phyloP scores from a whole-genome alignment of 1,139 yeast species.

The Pichia kudriavzevii region DNA sequence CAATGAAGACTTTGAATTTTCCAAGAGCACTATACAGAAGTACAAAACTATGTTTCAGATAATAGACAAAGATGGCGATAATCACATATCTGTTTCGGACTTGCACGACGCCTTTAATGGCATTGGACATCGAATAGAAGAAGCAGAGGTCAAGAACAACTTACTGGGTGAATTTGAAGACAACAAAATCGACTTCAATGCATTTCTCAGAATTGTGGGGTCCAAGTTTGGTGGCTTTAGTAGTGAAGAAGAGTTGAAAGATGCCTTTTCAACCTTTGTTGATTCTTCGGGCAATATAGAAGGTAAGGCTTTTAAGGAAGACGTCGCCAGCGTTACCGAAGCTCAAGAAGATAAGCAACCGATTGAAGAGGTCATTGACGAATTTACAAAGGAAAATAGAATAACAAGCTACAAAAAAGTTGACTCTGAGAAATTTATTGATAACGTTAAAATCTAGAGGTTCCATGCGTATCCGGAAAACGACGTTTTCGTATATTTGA shows the following conservation, averaged over 20 bases:
- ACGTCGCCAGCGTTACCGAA: slow-evolving; percentile 39
- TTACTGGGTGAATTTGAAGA: slow-evolving; percentile 37
- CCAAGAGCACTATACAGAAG: slow-evolving; percentile 22
- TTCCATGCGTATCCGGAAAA: too few relatives aligned
- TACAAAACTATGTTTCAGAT: slow-evolving; percentile 36
- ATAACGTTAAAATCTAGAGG: slow-evolving; percentile 32
- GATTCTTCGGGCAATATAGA: slow-evolving; percentile 38
- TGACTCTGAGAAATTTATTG: slow-evolving; percentile 53
- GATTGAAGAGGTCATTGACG: slow-evolving; percentile 30
- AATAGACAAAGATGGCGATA: slow-evolving; percentile 83
- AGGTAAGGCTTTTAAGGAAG: slow-evolving; percentile 42
- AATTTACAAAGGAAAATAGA: slow-evolving; percentile 48
- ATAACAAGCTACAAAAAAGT: slow-evolving; percentile 51
- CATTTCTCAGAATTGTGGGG: slow-evolving; percentile 64
- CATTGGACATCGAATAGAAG: slow-evolving; percentile 6
- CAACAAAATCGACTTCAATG: slow-evolving; percentile 56
- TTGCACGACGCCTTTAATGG: slow-evolving; percentile 38
- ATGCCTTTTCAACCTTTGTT: slow-evolving; percentile 56
- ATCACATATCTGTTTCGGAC: slow-evolving; percentile 53
- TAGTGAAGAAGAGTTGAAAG: slow-evolving; percentile 48
- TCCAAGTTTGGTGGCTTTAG: slow-evolving; percentile 50
- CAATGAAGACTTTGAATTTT: slow-evolving; percentile 5
- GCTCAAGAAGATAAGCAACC: slow-evolving; percentile 42
- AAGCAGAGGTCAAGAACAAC: slow-evolving; percentile 12
- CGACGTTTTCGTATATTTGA: not conserved